Percentiles rank a stretch among this genome's conserved stretches.
phyloP scores from a whole-genome alignment of 2,329 filamentous ascomycete species.

The Pseudovirgaria hyperparasitica region DNA sequence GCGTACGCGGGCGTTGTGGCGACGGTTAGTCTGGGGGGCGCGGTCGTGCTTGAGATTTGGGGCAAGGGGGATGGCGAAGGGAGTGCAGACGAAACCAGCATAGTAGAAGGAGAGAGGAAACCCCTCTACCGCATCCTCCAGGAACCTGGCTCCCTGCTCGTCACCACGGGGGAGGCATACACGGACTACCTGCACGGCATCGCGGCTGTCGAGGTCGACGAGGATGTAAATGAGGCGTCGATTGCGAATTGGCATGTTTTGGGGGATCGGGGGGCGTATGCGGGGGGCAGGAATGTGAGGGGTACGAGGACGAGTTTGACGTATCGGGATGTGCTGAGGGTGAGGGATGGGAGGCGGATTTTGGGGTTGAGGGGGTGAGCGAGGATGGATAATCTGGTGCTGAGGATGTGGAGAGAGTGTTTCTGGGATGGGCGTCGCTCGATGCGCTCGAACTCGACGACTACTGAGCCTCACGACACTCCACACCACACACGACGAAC shows the following conservation, averaged over 20 bases:
- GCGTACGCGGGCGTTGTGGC: conserved; percentile 84
- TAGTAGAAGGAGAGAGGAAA: conserved; percentile 10
- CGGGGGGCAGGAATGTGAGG: conserved; percentile 44
- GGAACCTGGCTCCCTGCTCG: conserved; percentile 67
- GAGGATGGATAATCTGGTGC: no score
- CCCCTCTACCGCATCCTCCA: conserved; percentile 52
- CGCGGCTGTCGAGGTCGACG: conserved; percentile 50
- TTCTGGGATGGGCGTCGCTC: no score
- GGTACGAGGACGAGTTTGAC: conserved; percentile 59
- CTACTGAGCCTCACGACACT: no score
- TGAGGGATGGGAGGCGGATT: no score
- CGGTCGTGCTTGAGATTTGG: conserved; percentile 66
- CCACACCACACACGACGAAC: no score
- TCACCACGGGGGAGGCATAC: conserved; percentile 59
- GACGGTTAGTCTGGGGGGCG: conserved; percentile 73
- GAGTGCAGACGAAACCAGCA: conserved; percentile 29
- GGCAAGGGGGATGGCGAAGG: conserved; percentile 29
- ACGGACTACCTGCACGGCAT: conserved; percentile 65
- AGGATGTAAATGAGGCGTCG: conserved; percentile 45
- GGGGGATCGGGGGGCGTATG: conserved; percentile 29
- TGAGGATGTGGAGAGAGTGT: no score
- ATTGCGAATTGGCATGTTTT: conserved; percentile 59
- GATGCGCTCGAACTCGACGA: no score
- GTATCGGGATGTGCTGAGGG: conserved; percentile 76
- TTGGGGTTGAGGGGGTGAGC: no score